Evolutionary conservation across 495 filamentous ascomycete species (phyloP).

Genomic region (Trichoderma gamsii): DNA sequence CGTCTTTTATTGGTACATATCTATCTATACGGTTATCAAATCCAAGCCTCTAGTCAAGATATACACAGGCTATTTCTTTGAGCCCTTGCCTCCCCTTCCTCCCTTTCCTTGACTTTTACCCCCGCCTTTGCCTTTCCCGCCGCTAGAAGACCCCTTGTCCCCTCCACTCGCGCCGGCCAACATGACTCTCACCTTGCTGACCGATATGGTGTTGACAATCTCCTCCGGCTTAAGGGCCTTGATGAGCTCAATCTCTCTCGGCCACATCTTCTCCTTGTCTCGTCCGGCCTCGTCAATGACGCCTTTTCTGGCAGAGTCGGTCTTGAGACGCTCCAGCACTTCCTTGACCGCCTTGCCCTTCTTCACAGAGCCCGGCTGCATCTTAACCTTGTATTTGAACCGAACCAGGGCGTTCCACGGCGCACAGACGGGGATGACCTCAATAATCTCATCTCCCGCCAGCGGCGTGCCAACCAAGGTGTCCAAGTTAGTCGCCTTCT

Average conservation of each 20-base stretch:
- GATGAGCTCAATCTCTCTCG: constrained; percentile 73
- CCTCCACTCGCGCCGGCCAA: constrained; percentile 46
- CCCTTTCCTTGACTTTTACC: constrained; percentile 37
- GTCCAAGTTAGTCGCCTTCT: constrained; percentile 61
- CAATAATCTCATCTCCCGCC: constrained; percentile 80
- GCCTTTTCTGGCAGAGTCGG: constrained; percentile 49
- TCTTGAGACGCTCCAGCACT: constrained; percentile 71
- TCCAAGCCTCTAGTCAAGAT: background rate
- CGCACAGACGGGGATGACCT: constrained; percentile 82
- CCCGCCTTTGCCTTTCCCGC: constrained; percentile 38
- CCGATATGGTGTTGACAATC: constrained; percentile 72
- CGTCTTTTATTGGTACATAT: background rate
- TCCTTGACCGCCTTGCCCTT: constrained; percentile 94
- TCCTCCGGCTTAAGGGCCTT: constrained; percentile 75
- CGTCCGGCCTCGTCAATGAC: constrained; percentile 49
- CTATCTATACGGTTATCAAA: background rate
- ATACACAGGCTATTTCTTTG: constrained; percentile 14
- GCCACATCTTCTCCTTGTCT: constrained; percentile 74
- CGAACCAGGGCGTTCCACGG: constrained; percentile 74
- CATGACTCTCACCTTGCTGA: constrained; percentile 82
- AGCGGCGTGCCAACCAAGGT: constrained; percentile 69
- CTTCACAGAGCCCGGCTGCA: constrained; percentile 86
- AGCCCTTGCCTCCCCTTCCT: constrained; percentile 14
- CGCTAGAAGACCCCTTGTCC: constrained; percentile 38
- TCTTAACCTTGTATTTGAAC: constrained; percentile 84